Evolutionary conservation across 2,329 filamentous ascomycete genomes (phyloP), one percentile per base, ranked within the genome.

Genomic region (Colletotrichum trifolii): DNA sequence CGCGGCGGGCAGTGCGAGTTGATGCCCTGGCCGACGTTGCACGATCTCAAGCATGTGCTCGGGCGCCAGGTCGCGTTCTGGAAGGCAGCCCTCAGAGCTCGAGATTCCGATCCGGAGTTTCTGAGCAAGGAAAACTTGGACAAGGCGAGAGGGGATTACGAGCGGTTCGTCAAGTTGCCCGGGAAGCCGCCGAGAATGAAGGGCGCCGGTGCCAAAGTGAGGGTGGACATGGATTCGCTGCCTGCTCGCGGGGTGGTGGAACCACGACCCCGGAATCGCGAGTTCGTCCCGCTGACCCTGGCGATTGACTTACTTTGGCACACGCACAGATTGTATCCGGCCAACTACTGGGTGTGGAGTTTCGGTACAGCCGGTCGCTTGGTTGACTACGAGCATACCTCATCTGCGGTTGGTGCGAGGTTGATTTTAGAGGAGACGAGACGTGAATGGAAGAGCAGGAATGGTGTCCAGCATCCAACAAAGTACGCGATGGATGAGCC

Each of bases 241-340:
- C 59, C 40, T 7, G 39, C 4, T 11, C 13, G 13, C 10, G 34
- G 10, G 2, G 15, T 40, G 2, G 34, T 39, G 2, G 10, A 15
- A 1, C 8, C 35, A 6, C 17, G 12, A 9, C 8, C 40, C 5
- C 34, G 10, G 13, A 57, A 48, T 9, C 58, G 52, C 1, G 47
- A 35, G 6, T 55, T 64, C 12, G 48, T 64, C 1, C 66, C 66
- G 2, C 66, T 64, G 1, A 68, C 52, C 4, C 13, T 68, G 13
- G 46, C 13, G 8, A 15, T 68, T 1, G 66, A 68, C 36, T n/a
- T 68, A 1, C 59, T 68, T 4, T 68, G 66, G 66, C 66, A 64
- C 35, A 64, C 66, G 3, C 64, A 68, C 25, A 63, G 66, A 2
- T 38, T 68, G 9, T 68, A 60, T 15, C 66, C 66, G 6, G 66